Base-by-base conservation (phyloP, 148 eudicot species). In the Diospyros lotus region DNA sequence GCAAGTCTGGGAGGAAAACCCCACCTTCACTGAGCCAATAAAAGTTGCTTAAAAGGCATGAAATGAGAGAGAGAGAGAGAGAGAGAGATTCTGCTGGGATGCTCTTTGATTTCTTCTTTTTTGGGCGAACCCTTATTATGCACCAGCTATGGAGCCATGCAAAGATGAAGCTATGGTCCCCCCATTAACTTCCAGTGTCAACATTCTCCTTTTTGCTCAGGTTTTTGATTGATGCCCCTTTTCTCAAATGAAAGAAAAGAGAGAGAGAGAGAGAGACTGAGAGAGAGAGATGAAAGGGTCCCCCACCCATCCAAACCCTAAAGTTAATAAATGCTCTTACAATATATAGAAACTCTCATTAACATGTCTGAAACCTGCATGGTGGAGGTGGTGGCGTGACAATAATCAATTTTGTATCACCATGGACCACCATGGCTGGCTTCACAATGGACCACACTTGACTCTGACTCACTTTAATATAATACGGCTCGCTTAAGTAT, bases 331-430 rank as follows among this genome's bases (percentile, higher is more conserved):
- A 60, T 76, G 73, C 77, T 73, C 70, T 67, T 81, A 54, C 69
- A 77, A 76, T 64, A 72, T 73, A 48, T 81, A 73, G 52, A 68
- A 73, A 70, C 64, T 55, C 53, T 73, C 69, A 76, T 64, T 73
- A 73, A 81, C 63, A 59, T 52, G 53, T 54, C 80, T 67, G 80
- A 66, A 15, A 77, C 51, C 79, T 81, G 72, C 77, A 81, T 67
- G 84, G 81, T 73, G 63, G 76, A 71, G 74, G 61, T 55, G 59
- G 10, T 73, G 77, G 80, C 79, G 83, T 81, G 85, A 76, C 75
- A 79, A 60, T 82, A 79, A 68, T 75, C 77, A 82, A 79, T 76
- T 74, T 68, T 67, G 41, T 72, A 63, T 58, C 42, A 45, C 63
- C 56, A 74, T 78, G 75, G 76, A 77, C 76, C 73, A 77, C 76